Evolutionary conservation across 208 protist species (phyloP).

Genomic region (Trichomonas vaginalis): DNA sequence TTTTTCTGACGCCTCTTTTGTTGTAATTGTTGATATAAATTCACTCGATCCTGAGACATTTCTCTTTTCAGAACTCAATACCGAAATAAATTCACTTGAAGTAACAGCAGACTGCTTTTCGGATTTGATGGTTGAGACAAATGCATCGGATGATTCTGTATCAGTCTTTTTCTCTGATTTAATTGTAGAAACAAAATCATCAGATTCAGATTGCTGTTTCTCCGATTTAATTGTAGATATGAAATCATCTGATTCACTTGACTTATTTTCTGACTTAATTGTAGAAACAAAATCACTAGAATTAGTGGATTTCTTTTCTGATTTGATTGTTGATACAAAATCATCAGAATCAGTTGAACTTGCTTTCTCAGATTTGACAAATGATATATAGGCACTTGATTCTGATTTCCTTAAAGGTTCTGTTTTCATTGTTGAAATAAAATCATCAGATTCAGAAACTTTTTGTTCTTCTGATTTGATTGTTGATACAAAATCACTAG

Average conservation of each 20-base stretch:
- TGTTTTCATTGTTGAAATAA: background rate
- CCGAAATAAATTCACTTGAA: background rate
- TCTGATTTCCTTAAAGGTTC: background rate
- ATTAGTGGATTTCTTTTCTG: background rate
- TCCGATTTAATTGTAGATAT: background rate
- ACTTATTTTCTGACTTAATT: background rate
- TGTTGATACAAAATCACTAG: background rate
- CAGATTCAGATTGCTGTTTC: background rate
- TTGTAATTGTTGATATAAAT: background rate
- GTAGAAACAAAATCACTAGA: too few species aligned
- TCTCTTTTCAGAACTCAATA: background rate
- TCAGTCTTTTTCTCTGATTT: background rate
- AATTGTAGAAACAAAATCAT: background rate
- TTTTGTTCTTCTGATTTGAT: background rate
- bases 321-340: background rate
- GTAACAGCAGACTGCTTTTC: background rate
- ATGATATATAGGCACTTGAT: background rate
- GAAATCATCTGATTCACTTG: background rate
- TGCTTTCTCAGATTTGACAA: background rate
- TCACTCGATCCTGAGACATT: background rate
- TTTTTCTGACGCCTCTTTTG: background rate
- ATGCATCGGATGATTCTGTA: background rate
- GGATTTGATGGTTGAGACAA: background rate
- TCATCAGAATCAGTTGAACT: background rate
- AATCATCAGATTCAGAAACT: background rate